Base-by-base conservation (phyloP, 352 stramenopile species). In the Pythium sp. region DNA sequence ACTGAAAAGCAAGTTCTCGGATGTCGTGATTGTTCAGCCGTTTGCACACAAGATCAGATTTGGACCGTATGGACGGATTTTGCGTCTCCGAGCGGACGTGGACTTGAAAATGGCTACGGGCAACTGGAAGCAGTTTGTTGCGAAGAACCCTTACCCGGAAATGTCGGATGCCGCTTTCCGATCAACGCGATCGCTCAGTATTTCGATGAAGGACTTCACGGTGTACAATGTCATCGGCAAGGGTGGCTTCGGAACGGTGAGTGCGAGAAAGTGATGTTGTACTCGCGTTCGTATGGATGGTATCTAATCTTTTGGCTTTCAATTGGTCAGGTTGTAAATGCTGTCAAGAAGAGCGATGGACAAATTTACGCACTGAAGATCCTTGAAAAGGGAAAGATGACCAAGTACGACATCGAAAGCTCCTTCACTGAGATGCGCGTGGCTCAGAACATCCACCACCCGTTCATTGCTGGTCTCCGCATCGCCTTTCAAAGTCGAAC, bases 341-440 rank as follows among this genome's bases (percentile, higher is more conserved):
- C 89, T 14, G 89, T 96, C 22, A 95, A 95, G 68, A 95, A 95
- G 66, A 95, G 89, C 65, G 89, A 95, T 57, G 88, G 88, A 22
- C 87, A 94, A 60, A 94, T 97, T 57, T 97, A 95, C 67, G 90
- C 90, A n/a, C 76, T 97, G 26, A 97, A 97, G 71, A 95, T 97
- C 58, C 78, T 97, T 68, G 86, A 95, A 58, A 97, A 97, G 67
- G 79, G 80, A 63, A 93, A 93, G 62, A 93, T 97, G 87, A 93
- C 87, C 64, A 94, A 95, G 69, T 93, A 95, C 73, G 88, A 95
- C 63, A 91, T 95, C 28, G 88, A 95, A 61, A 93, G 82, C 61
- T 94, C 87, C 57, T 94, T 95, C 72, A 95, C 87, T 6, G 90
- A 97, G 73, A 95, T 95, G 86, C 87, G 84, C 5, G 88, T 97